Evolutionary conservation across 2,329 filamentous ascomycete species (phyloP), one percentile per base, ranked within the genome.

Genomic region (Thermoascus crustaceus): DNA sequence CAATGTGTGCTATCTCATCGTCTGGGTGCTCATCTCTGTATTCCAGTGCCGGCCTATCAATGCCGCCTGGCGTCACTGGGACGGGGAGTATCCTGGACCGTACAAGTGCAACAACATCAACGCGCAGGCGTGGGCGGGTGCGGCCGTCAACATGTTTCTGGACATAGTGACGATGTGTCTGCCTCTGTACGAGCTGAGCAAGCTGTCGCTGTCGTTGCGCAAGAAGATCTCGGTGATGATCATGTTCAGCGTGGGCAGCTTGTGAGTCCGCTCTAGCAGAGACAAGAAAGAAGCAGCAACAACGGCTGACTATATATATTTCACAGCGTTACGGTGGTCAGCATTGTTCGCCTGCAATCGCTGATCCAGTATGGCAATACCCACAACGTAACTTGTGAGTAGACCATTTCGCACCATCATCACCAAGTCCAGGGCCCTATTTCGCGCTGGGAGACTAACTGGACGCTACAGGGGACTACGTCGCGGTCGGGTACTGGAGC

Each of bases 281-380:
- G 6, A 13, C 14, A 18, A 8, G 16, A n/a, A n/a, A n/a, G 14
- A 19, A 31, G 18, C 14, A 10, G 2, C 18, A 13, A 16, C 3
- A 25, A 14, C 13, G 3, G 10, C 35, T 45, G 25, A 43, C 26
- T n/a, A 18, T 20, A 25, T 10, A 29, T 16, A 20, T 6, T 30
- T 11, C 14, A 18, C 23, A 68, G 62, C 35, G 62, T 67, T 24
- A 69, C 63, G 2, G 40, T 69, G n/a, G 53, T 68, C 40, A 66
- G 62, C 37, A 57, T 64, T 31, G 47, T 70, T 18, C 63, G 66
- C n/a, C 50, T 70, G 3, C 52, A 56, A 7, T 62, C 60, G 5
- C 55, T 69, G 11, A 56, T 69, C 30, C 41, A 49, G 27, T 68
- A 69, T 40, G 61, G 59, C 7, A 54, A 48, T 22, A 66, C 65